phyloP scores from a whole-genome alignment of 2,329 filamentous ascomycete species.

The Penicillium sclerotigenum region DNA sequence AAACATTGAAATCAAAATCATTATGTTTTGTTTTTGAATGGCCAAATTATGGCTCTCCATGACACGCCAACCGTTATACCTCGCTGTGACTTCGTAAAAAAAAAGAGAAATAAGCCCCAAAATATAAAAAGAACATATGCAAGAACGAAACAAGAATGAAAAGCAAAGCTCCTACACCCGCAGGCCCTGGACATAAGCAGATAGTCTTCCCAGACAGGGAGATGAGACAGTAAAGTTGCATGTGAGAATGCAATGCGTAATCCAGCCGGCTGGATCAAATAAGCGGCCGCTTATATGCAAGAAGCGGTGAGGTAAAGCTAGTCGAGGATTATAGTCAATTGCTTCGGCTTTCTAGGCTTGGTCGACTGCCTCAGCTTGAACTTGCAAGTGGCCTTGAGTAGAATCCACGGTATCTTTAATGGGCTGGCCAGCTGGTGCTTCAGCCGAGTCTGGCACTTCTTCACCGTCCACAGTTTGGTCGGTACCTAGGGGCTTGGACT shows the following conservation, averaged over 20 bases:
- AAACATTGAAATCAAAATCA: neutral
- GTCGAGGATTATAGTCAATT: neutral
- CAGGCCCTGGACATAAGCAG: neutral
- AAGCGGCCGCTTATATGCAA: no score
- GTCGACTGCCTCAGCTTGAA: neutral
- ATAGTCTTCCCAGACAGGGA: neutral
- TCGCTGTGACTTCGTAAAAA: slow-evolving; percentile 8
- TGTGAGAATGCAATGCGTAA: neutral
- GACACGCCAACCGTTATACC: slow-evolving; percentile 18
- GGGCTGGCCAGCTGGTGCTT: slow-evolving; percentile 23
- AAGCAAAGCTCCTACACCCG: neutral
- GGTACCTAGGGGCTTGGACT: slow-evolving; percentile 50
- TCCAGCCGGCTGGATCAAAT: slow-evolving; percentile 1
- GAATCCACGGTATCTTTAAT: slow-evolving; percentile 15
- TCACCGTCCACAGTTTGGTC: slow-evolving; percentile 10
- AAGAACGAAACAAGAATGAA: slow-evolving; percentile 6
- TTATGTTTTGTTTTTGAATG: slow-evolving; percentile 1
- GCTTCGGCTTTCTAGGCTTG: neutral
- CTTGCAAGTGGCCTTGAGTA: neutral
- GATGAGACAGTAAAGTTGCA: neutral
- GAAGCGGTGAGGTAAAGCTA: neutral
- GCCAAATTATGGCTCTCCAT: slow-evolving; percentile 10
- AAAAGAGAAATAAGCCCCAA: slow-evolving; percentile 7
- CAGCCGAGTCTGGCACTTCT: slow-evolving; percentile 19
- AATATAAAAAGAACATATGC: slow-evolving; percentile 7